Evolutionary conservation across 768 basidiomycete genomes (phyloP).

Genomic region (Suillus tomentosus): DNA sequence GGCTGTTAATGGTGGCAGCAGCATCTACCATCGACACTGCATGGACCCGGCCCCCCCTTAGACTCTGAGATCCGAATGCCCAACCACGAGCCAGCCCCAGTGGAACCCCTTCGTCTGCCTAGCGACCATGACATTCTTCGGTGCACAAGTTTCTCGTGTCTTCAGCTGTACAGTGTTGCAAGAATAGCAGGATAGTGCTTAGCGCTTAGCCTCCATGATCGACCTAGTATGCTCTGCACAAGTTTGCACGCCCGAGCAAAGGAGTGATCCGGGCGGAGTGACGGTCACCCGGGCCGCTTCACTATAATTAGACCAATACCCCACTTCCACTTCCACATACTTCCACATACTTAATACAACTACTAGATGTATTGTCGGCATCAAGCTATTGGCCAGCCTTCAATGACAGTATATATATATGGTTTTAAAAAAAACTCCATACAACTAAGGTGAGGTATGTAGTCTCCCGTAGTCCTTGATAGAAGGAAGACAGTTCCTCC

Average conservation of each 20-base stretch:
- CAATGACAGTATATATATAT: no score
- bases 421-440: neutral
- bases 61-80: neutral
- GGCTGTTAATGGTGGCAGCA: neutral
- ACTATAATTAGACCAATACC: neutral
- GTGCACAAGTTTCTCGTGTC: neutral
- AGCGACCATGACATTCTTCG: neutral
- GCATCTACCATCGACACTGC: neutral
- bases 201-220: neutral
- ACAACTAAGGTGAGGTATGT: neutral
- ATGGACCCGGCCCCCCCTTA: no score
- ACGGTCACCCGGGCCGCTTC: neutral
- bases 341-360: no score
- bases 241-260: neutral
- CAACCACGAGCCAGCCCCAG: neutral
- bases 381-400: no score
- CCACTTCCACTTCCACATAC: neutral
- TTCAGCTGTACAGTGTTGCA: neutral
- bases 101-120: neutral
- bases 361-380: no score
- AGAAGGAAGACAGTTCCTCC: neutral
- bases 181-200: slow-evolving; percentile 1
- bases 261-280: slow-evolving; percentile 1
- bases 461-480: neutral
- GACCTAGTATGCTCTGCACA: neutral